Percentiles rank a stretch among this genome's conserved stretches.
Evolutionary conservation across 139 green algal species (phyloP).

Genomic region (Asterochloris erici): DNA sequence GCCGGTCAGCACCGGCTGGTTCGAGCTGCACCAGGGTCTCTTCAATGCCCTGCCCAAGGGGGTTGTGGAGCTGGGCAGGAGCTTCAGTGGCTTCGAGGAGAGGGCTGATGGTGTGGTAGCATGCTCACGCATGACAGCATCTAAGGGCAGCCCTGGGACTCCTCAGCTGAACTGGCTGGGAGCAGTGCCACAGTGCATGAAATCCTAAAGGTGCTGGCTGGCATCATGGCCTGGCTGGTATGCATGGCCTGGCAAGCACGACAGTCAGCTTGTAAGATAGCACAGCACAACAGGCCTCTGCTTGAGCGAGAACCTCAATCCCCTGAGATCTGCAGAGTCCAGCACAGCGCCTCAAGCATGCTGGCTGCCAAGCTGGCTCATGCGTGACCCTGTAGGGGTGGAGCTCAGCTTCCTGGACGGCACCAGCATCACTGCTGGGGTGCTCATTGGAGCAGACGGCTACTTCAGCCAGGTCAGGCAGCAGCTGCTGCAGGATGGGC

Average conservation of each 20-base stretch:
- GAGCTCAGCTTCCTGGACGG: background rate
- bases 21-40: conserved; percentile 4
- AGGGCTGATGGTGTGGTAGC: background rate
- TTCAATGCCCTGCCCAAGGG: background rate
- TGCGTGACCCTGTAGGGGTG: no score
- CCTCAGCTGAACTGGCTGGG: no score
- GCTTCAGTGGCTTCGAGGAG: background rate
- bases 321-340: background rate
- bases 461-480: conserved; percentile 33
- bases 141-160: no score
- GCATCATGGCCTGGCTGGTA: no score
- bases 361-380: no score
- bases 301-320: background rate
- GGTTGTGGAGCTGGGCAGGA: background rate
- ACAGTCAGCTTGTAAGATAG: background rate
- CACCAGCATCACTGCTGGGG: background rate
- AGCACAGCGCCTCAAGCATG: background rate
- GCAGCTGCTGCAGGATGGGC: conserved; percentile 28
- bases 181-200: no score
- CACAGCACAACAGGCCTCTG: background rate
- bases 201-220: no score
- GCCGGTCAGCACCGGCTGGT: background rate
- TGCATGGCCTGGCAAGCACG: background rate
- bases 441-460: conserved; percentile 22
- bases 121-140: background rate